A percentile compares a stretch with the other conserved stretches of the same genome.
Conservation (phyloP, 1,139 yeast species). For the Oligophagozyma castellii region DNA sequence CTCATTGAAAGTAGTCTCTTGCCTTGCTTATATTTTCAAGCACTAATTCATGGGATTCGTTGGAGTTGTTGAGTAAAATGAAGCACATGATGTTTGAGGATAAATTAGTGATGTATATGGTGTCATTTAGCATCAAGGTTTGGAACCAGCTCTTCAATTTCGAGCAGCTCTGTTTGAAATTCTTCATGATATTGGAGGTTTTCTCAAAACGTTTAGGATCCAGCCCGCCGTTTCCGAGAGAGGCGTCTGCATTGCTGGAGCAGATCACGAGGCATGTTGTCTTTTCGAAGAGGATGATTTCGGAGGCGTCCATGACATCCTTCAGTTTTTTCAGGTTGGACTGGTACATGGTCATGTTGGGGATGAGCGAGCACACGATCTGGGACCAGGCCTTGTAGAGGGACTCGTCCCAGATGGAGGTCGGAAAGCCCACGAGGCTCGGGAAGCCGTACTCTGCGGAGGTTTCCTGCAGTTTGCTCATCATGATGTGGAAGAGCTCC, state of each 20-base stretch:
- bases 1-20: slow-evolving; percentile 26
- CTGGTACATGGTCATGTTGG: slow-evolving; percentile 76
- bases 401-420: slow-evolving; percentile 97
- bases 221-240: slow-evolving; percentile 8
- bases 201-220: slow-evolving; percentile 94
- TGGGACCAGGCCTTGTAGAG: slow-evolving; percentile 95
- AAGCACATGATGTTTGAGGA: slow-evolving; percentile 30
- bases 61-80: slow-evolving; percentile 24
- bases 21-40: slow-evolving; percentile 29
- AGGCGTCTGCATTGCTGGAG: slow-evolving; percentile 32
- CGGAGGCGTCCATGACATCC: slow-evolving; percentile 69
- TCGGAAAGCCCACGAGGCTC: slow-evolving; percentile 75
- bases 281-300: slow-evolving; percentile 82
- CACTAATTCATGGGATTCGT: slow-evolving; percentile 23
- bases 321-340: slow-evolving; percentile 64
- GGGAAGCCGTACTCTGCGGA: slow-evolving; percentile 65
- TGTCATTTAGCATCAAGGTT: slow-evolving; percentile 63
- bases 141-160: slow-evolving; percentile 68
- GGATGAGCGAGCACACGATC: slow-evolving; percentile 87
- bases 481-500: slow-evolving; percentile 71
- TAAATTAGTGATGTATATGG: slow-evolving; percentile 33
- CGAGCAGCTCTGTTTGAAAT: slow-evolving; percentile 85
- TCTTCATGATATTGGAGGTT: slow-evolving; percentile 84
- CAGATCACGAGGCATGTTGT: slow-evolving; percentile 87
- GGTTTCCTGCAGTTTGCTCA: slow-evolving; percentile 65